A percentile compares a stretch with the other conserved stretches of the same genome.
phyloP scores from a whole-genome alignment of 371 early-diverging fungal species.

The Mucor circinelloides region DNA sequence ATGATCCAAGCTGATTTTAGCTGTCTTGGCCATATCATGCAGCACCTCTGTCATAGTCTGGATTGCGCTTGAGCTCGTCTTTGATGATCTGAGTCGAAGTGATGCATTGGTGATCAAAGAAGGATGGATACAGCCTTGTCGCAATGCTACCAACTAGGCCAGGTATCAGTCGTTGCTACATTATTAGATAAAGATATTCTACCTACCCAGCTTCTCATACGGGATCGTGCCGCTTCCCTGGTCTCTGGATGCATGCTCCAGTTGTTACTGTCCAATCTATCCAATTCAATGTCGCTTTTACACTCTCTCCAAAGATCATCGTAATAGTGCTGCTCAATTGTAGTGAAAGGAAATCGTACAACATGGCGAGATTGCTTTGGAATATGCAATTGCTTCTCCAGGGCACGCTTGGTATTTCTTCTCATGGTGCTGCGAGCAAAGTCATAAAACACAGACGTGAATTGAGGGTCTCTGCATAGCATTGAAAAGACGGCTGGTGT shows the following conservation, averaged over 20 bases:
- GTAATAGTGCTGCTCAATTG: conserved; percentile 67
- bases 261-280: conserved; percentile 24
- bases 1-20: conserved; percentile 8
- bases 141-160: conserved; percentile 32
- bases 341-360: conserved; percentile 55
- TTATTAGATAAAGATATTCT: not conserved
- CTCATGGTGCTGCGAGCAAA: conserved; percentile 52
- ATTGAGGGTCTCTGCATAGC: conserved; percentile 12
- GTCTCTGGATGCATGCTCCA: conserved; percentile 20
- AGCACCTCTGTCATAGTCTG: not conserved
- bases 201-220: not conserved
- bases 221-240: not conserved
- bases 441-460: conserved; percentile 30
- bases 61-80: not conserved
- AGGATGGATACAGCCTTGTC: conserved; percentile 45
- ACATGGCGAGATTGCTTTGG: conserved; percentile 57
- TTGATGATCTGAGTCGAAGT: not conserved
- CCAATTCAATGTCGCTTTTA: conserved; percentile 17
- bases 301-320: conserved; percentile 57
- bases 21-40: not conserved
- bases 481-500: conserved; percentile 21
- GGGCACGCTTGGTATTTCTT: conserved; percentile 57
- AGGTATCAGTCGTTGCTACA: not conserved
- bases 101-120: conserved; percentile 23
- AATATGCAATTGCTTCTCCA: conserved; percentile 55